Evolutionary conservation across 495 filamentous ascomycete genomes (phyloP).

Genomic region (Hypoxylon intermedium): DNA sequence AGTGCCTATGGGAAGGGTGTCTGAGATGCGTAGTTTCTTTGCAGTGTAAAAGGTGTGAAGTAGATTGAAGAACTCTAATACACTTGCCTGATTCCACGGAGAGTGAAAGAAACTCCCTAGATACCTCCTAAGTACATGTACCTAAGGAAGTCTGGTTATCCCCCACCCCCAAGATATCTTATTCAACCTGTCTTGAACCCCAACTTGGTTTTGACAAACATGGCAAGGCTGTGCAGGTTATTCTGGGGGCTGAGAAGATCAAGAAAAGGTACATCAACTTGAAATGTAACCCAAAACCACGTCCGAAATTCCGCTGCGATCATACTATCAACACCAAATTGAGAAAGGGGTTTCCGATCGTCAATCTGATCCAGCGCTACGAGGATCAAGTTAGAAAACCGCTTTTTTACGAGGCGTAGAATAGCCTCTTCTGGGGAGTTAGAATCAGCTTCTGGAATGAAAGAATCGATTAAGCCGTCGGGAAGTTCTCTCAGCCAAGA

Average conservation of each 20-base stretch:
- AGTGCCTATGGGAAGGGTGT: too few relatives aligned
- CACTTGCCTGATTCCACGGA: too few relatives aligned
- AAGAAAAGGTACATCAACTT: constrained; percentile 49
- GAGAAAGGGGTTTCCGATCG: constrained; percentile 27
- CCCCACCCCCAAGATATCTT: too few relatives aligned
- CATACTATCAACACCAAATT: constrained; percentile 54
- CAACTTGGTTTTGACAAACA: constrained; percentile 11
- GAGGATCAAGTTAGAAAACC: constrained; percentile 42
- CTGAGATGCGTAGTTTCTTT: too few relatives aligned
- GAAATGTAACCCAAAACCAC: constrained; percentile 43
- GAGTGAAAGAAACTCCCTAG: too few relatives aligned
- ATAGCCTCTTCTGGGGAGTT: constrained; percentile 22
- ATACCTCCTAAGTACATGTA: too few relatives aligned
- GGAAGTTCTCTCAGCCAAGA: constrained; percentile 14
- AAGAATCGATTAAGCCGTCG: not conserved
- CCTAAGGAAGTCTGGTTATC: too few relatives aligned
- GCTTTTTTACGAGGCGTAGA: constrained; percentile 22
- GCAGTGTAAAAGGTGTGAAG: too few relatives aligned
- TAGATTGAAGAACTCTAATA: too few relatives aligned
- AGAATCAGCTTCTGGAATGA: constrained; percentile 5
- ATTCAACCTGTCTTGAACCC: not conserved
- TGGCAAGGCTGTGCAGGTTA: constrained; percentile 5
- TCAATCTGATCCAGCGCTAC: constrained; percentile 45
- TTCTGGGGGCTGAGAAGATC: constrained; percentile 23
- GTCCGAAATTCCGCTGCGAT: constrained; percentile 51